Evolutionary conservation across 139 green algal species (phyloP), one percentile per base, ranked within the genome.

Genomic region (Chlamydomonas sphaeroides): DNA sequence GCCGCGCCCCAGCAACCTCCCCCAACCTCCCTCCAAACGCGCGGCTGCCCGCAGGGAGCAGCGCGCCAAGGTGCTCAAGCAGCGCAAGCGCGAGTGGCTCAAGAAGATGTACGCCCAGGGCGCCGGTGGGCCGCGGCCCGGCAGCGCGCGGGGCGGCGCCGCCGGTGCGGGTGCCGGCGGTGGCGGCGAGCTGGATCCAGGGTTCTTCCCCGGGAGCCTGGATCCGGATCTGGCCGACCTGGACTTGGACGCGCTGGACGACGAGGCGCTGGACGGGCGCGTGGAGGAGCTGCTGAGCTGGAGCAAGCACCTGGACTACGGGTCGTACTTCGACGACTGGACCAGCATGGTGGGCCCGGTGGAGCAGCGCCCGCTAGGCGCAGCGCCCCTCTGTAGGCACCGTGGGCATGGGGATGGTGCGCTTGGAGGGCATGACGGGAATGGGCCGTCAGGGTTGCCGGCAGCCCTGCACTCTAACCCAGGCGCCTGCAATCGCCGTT

Each of bases 81-180:
- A 90, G 70, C 78, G 82, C 23, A 86, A 87, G 68, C 78, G 90
- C 49, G 84, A 93, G 3, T 93, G 90, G 90, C 85, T 92, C 59
- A 33, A 86, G 1, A 90, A 90, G 73, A 80, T 93, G 90, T 93
- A 93, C 84, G n/a, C 42, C 1, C 57, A 86, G 17, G 86, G 82
- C 30, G 45, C 7, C 2, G 20, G 7, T 1, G 5, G 33, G 48
- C 70, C 17, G 15, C 51, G 70, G 65, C 32, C 56, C 17, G 39
- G 36, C 25, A 21, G 7, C 23, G 67, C 17, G 30, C 26, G 8
- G 59, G n/a, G 11, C 59, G 30, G 30, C 23, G 36, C 26, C 21
- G 5, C 65, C 8, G n/a, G n/a, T n/a, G 35, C 35, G 7, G 36
- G 23, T 23, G 36, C 35, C 25, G 65, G 36, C 21, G 21, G 36